A percentile compares a stretch with the other conserved stretches of the same genome.
Conservation (phyloP, 140 eudicot species). For the Senecio squalidus region DNA sequence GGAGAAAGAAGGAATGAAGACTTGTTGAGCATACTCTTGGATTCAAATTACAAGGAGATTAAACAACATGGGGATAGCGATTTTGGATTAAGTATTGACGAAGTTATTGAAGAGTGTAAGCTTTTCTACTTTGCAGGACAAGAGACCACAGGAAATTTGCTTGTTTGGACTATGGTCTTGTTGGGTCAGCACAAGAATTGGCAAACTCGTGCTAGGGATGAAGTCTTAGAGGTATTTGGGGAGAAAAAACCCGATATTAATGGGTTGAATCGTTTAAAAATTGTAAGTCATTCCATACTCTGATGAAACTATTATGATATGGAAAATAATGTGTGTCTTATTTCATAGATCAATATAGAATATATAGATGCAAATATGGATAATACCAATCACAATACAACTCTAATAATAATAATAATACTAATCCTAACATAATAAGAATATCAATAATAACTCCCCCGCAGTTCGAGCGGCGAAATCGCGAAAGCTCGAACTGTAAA, state of each 20-base stretch:
- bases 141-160: constrained; percentile 28
- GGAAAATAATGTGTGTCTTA: too few species aligned
- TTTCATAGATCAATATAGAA: too few species aligned
- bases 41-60: constrained; percentile 11
- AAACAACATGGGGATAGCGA: neutral
- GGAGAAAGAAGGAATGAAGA: constrained; percentile 28
- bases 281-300: constrained; percentile 9
- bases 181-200: constrained; percentile 23
- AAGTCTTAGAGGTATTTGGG: constrained; percentile 22
- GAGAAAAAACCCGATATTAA: constrained; percentile 20
- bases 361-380: too few species aligned
- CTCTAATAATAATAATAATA: too few species aligned
- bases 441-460: too few species aligned
- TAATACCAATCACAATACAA: too few species aligned
- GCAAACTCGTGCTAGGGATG: constrained; percentile 37
- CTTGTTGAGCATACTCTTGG: constrained; percentile 32
- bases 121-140: constrained; percentile 46
- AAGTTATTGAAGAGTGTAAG: constrained; percentile 36
- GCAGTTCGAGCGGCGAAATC: too few species aligned
- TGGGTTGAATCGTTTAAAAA: constrained; percentile 25
- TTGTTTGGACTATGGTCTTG: constrained; percentile 34
- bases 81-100: constrained; percentile 18
- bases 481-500: too few species aligned
- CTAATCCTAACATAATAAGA: too few species aligned
- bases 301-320: too few species aligned